Base-by-base conservation (phyloP, 345 rosid species). In the Sisymbrium altissimum region DNA sequence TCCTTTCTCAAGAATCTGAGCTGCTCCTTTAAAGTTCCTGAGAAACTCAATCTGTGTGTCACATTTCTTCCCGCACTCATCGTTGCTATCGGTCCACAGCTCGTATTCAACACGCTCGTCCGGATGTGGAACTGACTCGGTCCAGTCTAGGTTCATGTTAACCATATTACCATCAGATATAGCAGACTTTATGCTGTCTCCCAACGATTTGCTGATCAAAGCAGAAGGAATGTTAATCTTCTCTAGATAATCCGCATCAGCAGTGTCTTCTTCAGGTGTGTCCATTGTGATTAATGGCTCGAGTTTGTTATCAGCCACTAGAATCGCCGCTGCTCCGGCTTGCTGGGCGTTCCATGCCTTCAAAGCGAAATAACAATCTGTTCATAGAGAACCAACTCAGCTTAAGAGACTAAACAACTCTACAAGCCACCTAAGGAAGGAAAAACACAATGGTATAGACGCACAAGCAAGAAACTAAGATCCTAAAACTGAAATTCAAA, bases 41-140 rank as follows among this genome's bases (percentile, higher is more conserved):
- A 59, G 64, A 59, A 59, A 59, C 46, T 59, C 12, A 59, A 59
- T 59, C 64, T 59, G 64, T 1, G 64, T 59, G 15, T 59, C 64
- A 12, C 64, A 59, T 59, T 59, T 59, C n/a, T 19, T 12, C 0
- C 64, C 64, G 9, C 64, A 59, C 46, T 59, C 64, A 6, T 59
- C 46, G 64, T 59, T 59, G 64, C 64, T 59, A 1, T 59, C 43
- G 32, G 46, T 19, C 64, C 64, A 59, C 0, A 59, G 46, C 64
- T 59, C 64, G 32, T 59, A 59, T 19, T 59, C 64, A 2, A 59
- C 64, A 12, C 64, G 64, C 64, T 59, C 64, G 46, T 59, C 64
- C 3, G 64, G 46, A n/a, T 59, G 64, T 38, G 64, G 64, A 6
- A 59, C 64, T 6, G 64, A 59, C 17, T 59, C 64, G 14, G 64